phyloP scores from a whole-genome alignment of 345 rosid genomes.

The Gossypium arboreum region DNA sequence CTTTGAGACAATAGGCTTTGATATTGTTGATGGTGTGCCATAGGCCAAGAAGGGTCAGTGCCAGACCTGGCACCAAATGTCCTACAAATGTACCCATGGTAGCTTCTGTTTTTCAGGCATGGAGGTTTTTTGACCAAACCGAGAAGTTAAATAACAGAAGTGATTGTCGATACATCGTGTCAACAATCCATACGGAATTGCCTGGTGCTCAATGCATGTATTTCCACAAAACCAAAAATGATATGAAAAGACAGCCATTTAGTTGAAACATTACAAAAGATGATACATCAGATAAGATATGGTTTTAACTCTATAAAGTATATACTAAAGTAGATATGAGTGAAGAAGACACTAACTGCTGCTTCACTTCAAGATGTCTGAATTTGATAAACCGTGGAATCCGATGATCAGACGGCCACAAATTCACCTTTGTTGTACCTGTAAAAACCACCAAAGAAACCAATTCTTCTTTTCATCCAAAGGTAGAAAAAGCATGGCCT shows the following conservation, averaged over 20 bases:
- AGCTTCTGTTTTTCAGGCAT: constrained; percentile 14
- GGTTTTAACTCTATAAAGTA: not conserved
- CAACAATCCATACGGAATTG: constrained; percentile 10
- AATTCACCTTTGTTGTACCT: not conserved
- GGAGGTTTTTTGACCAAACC: constrained; percentile 8
- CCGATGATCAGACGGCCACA: too few species aligned
- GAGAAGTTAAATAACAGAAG: constrained; percentile 30
- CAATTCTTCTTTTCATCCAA: not conserved
- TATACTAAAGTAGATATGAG: not conserved
- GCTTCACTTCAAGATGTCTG: not conserved
- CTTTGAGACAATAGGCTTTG: constrained; percentile 55
- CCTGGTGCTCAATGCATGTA: constrained; percentile 56
- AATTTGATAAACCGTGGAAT: not conserved
- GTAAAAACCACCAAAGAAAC: not conserved
- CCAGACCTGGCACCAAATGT: constrained; percentile 69
- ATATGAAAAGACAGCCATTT: constrained; percentile 14
- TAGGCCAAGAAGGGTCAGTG: constrained; percentile 63
- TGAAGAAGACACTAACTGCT: not conserved
- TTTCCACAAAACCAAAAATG: constrained; percentile 42
- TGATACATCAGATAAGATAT: constrained; percentile 1
- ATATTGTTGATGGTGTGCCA: constrained; percentile 75
- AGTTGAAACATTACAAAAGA: constrained; percentile 10
- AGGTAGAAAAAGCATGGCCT: constrained; percentile 17
- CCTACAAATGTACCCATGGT: constrained; percentile 68
- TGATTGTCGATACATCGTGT: not conserved